Evolutionary conservation across 176 grass and related monocot genomes (phyloP), one percentile per base, ranked within the genome.

Genomic region (Oryza longistaminata): DNA sequence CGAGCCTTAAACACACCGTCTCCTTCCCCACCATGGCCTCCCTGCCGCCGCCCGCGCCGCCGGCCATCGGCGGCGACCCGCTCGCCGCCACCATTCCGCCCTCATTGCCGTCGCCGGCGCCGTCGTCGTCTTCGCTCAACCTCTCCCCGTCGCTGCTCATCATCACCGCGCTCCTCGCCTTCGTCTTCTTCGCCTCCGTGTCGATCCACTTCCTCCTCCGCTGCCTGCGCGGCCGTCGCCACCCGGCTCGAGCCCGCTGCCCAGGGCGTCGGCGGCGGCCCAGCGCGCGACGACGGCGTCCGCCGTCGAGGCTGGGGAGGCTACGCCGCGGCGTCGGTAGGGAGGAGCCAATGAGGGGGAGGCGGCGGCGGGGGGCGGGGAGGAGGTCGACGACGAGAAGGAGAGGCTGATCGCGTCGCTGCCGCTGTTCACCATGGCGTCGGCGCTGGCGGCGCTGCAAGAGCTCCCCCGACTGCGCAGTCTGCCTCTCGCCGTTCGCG

Each of bases 171-270:
- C 90, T 98, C 55, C 68, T 98, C 45, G 73, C 86, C 73, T 88
- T 92, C 75, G 96, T 98, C 64, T 78, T 93, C 82, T 76, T 84
- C 69, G 91, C 91, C 29, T 94, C 90, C 52, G 55, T 92, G 25
- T 91, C 90, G 70, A 94, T 97, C 81, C 92, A 94, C 82, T 85
- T 94, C 87, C 79, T 97, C 83, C 92, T 94, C 61, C 92, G 95
- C 42, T 87, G 88, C 75, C 66, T 97, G 84, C 87, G 52, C 85
- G 55, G 3, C 60, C 73, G 8, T 83, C 78, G 46, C 79, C 19
- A 16, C 79, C 69, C 66, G 70, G 75, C 9, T 73, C 78, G 15
- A 79, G 61, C 12, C 69, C 79, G 8, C 55, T 90, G 78, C 35
- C 68, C 11, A 46, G 66, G 74, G 17, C 19, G 6, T 6, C 17